These are phyloP conservation scores for Candida oleophila DNA, from an alignment of 805 yeast genomes.

Conservation along the genomic window DNA sequence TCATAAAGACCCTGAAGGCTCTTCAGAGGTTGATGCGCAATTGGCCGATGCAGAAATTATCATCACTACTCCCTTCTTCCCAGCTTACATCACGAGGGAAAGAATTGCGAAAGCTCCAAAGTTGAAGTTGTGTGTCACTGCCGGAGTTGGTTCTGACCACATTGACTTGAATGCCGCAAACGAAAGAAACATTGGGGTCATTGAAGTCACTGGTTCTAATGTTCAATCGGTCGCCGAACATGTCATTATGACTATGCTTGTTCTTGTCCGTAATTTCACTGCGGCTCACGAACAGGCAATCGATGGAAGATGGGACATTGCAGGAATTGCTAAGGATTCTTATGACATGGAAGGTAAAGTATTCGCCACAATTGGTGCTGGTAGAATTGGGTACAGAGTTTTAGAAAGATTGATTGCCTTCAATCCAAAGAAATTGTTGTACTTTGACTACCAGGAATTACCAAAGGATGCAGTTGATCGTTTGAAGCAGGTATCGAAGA, in stretches of 20 bases:
- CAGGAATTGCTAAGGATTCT: conserved; percentile 69
- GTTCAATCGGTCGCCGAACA: conserved; percentile 82
- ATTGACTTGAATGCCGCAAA: conserved; percentile 70
- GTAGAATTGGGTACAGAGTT: conserved; percentile 77
- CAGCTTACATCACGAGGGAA: conserved; percentile 69
- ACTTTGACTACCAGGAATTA: conserved; percentile 72
- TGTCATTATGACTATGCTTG: conserved; percentile 69
- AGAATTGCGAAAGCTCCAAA: conserved; percentile 70
- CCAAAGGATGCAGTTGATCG: conserved; percentile 48
- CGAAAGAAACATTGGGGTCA: conserved; percentile 60
- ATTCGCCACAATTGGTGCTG: conserved; percentile 79
- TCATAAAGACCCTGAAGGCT: conserved; percentile 62
- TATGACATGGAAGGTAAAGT: conserved; percentile 76
- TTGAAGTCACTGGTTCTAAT: conserved; percentile 82
- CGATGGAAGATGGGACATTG: conserved; percentile 70
- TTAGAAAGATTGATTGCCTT: conserved; percentile 70
- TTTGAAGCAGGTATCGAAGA: conserved; percentile 33
- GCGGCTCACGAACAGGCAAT: conserved; percentile 74
- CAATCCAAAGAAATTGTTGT: conserved; percentile 70
- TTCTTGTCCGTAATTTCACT: conserved; percentile 71
- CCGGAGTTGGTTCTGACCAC: conserved; percentile 86
- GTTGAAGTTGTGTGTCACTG: conserved; percentile 68
- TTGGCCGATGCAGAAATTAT: conserved; percentile 72
- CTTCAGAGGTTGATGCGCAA: conserved; percentile 59
- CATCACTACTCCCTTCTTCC: conserved; percentile 82